Percentiles rank a stretch among this genome's conserved stretches.
These are phyloP conservation scores for Coelastrella sp. DNA, from an alignment of 139 green algal genomes.

Conservation along the genomic window DNA sequence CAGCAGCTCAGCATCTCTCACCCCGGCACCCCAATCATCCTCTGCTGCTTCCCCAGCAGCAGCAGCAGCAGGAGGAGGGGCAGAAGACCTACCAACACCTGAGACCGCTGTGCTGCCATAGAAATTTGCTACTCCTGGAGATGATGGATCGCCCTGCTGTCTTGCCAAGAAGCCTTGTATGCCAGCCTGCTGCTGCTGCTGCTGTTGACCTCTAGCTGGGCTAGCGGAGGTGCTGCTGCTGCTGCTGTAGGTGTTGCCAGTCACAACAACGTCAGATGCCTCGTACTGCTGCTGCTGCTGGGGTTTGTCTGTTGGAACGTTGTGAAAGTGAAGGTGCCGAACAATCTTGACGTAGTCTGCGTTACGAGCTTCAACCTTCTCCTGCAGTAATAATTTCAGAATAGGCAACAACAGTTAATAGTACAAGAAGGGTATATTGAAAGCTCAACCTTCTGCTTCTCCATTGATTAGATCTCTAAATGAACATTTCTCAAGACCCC, in stretches of 20 bases:
- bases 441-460: background rate
- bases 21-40: constrained; percentile 54
- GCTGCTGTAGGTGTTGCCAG: background rate
- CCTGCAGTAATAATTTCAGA: constrained; percentile 46
- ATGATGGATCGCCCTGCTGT: background rate
- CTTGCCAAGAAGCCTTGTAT: background rate
- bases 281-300: constrained; percentile 36
- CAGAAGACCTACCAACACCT: background rate
- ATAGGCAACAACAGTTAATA: background rate
- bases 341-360: constrained; percentile 87
- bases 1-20: constrained; percentile 73
- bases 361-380: constrained; percentile 86
- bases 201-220: background rate
- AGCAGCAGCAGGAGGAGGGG: background rate
- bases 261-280: constrained; percentile 17
- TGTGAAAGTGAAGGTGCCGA: constrained; percentile 79
- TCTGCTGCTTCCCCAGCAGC: constrained; percentile 12
- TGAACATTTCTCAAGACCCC: background rate
- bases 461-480: background rate
- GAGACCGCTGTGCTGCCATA: background rate
- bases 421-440: background rate
- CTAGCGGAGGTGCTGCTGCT: constrained; percentile 7
- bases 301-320: constrained; percentile 46
- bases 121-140: background rate
- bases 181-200: background rate